Percentiles rank a stretch among this genome's conserved stretches.
These are phyloP conservation scores for Volvariella surrecta DNA, from an alignment of 1,284 basidiomycete genomes.

Conservation along the genomic window DNA sequence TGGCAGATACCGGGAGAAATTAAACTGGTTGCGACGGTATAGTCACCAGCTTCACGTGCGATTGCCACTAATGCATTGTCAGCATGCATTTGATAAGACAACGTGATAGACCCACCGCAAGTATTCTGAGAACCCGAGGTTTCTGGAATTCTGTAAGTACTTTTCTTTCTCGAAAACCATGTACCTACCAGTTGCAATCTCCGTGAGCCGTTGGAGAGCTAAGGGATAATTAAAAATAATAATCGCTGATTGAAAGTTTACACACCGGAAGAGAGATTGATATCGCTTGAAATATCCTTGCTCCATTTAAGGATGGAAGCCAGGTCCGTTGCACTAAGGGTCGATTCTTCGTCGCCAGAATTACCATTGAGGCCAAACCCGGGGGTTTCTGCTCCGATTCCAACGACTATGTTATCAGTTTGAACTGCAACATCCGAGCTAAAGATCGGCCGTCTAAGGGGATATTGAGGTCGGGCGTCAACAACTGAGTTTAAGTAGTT, in stretches of 20 bases:
- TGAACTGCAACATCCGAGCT: constrained; percentile 54
- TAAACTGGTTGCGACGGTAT: constrained; percentile 61
- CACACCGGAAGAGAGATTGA: constrained; percentile 52
- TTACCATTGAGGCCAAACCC: constrained; percentile 24
- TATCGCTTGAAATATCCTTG: constrained; percentile 64
- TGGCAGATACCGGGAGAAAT: constrained; percentile 48
- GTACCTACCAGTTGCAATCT: constrained; percentile 54
- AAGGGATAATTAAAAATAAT: constrained; percentile 9
- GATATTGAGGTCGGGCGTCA: constrained; percentile 34
- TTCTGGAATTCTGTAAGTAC: constrained; percentile 26
- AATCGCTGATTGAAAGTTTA: background rate
- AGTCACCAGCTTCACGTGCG: constrained; percentile 58
- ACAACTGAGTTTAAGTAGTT: constrained; percentile 39
- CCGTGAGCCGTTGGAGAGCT: constrained; percentile 60
- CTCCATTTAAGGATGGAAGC: constrained; percentile 62
- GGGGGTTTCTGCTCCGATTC: constrained; percentile 23
- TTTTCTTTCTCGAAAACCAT: background rate
- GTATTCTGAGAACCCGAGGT: constrained; percentile 58
- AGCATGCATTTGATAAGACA: background rate
- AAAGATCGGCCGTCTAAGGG: constrained; percentile 46
- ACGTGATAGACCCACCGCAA: constrained; percentile 30
- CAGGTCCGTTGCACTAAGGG: constrained; percentile 46
- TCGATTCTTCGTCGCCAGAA: constrained; percentile 42
- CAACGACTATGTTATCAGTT: constrained; percentile 29
- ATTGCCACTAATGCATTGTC: constrained; percentile 39